Percentiles rank a stretch among this genome's conserved stretches.
phyloP scores from a whole-genome alignment of 2,329 filamentous ascomycete genomes.

The Didymella lethalis region DNA sequence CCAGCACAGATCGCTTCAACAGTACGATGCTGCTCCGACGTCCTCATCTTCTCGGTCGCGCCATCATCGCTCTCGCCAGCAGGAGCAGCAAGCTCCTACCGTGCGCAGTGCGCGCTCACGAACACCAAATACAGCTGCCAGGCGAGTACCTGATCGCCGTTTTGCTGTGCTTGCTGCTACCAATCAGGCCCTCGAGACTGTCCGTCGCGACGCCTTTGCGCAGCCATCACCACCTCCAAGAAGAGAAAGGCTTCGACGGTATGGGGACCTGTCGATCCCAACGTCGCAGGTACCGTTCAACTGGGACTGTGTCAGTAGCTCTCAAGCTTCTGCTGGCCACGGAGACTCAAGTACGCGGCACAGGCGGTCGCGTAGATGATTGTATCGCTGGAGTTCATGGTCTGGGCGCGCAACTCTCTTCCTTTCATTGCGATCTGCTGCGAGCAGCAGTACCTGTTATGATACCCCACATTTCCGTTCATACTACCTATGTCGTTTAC shows the following conservation, averaged over 20 bases:
- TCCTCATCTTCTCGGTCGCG: constrained; percentile 36
- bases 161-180: constrained; percentile 51
- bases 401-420: neutral
- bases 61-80: constrained; percentile 41
- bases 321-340: constrained; percentile 41
- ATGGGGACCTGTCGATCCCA: constrained; percentile 43
- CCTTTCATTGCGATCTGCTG: neutral
- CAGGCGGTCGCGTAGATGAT: constrained; percentile 40
- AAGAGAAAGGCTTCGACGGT: constrained; percentile 42
- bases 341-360: constrained; percentile 36
- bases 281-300: constrained; percentile 46
- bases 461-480: neutral
- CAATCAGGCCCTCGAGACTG: constrained; percentile 47
- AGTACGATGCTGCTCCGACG: constrained; percentile 23
- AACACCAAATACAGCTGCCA: constrained; percentile 46
- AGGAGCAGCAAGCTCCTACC: constrained; percentile 33
- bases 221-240: constrained; percentile 46
- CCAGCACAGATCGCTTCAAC: constrained; percentile 30
- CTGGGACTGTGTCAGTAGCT: constrained; percentile 50
- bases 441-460: neutral
- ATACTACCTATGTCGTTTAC: no score
- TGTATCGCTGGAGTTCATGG: neutral
- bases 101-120: constrained; percentile 40
- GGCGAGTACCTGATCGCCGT: constrained; percentile 47
- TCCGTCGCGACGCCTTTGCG: constrained; percentile 48